phyloP scores from a whole-genome alignment of 441 rosid species.

The Rhodomyrtus psidioides region DNA sequence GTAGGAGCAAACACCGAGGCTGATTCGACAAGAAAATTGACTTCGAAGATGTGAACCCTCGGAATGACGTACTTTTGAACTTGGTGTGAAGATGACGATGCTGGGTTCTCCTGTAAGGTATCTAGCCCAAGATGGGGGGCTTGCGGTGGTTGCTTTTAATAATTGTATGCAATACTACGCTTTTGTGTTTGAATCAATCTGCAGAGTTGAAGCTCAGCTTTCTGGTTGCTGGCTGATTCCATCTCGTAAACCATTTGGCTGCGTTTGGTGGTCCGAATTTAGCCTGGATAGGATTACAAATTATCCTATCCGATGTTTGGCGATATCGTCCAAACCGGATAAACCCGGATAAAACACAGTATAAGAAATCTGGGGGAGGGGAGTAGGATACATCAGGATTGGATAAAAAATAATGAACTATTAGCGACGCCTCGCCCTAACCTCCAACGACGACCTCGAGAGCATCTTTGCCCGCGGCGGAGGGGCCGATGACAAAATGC shows the following conservation, averaged over 20 bases:
- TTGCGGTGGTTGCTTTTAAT: background rate
- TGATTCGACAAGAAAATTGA: background rate
- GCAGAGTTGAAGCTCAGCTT: background rate
- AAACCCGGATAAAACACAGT: too few species aligned
- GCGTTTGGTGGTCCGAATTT: too few species aligned
- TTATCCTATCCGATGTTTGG: too few species aligned
- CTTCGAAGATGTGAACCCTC: background rate
- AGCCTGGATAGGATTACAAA: too few species aligned
- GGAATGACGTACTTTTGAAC: background rate
- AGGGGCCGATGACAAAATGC: too few species aligned
- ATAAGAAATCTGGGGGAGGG: too few species aligned
- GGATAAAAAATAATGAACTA: too few species aligned
- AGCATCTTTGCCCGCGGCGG: too few species aligned
- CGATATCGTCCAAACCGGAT: too few species aligned
- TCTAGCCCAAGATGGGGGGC: background rate
- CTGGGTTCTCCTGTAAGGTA: background rate
- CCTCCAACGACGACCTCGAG: too few species aligned
- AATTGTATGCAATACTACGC: background rate
- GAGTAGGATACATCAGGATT: too few species aligned
- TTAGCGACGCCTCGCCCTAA: too few species aligned
- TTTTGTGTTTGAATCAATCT: background rate
- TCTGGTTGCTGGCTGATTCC: background rate
- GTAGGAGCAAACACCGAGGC: conserved; percentile 7
- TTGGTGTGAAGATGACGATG: background rate
- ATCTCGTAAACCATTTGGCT: background rate